Conservation (phyloP, 2,329 filamentous ascomycete species). For the Botryotinia globosa region DNA sequence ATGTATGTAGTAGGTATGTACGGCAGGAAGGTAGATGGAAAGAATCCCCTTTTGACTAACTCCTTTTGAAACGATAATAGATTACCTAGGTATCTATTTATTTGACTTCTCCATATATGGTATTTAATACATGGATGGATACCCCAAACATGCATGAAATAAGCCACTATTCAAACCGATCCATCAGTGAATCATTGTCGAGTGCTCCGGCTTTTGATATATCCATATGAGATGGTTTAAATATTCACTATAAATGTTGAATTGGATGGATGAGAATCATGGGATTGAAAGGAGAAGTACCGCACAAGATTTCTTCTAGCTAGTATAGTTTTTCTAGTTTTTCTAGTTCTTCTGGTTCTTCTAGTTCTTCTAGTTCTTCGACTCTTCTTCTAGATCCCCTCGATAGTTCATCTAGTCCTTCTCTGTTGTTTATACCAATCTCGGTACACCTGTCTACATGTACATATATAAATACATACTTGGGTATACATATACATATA, state of each 20-base stretch:
- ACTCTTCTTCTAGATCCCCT: too few relatives aligned
- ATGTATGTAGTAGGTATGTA: not conserved
- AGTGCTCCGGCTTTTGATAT: not conserved
- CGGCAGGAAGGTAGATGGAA: not conserved
- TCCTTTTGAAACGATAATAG: not conserved
- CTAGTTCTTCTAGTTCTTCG: not conserved
- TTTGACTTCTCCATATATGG: not conserved
- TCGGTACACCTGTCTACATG: too few relatives aligned
- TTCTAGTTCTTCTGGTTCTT: too few relatives aligned
- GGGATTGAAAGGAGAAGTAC: too few relatives aligned
- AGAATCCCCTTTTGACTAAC: not conserved
- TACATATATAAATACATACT: too few relatives aligned
- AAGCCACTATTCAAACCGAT: not conserved
- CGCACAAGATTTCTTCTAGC: not conserved
- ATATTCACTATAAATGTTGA: not conserved
- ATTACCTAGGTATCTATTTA: not conserved
- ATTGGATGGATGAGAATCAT: not conserved
- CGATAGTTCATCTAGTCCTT: not conserved
- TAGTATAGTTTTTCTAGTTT: too few relatives aligned
- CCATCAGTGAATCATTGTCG: too few relatives aligned
- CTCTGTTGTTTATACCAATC: not conserved
- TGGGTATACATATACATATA: too few relatives aligned
- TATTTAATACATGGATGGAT: not conserved
- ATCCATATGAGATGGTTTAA: too few relatives aligned
- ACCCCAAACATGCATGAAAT: not conserved